Base-by-base conservation (phyloP, 1,284 basidiomycete species). In the Puccinia polysora region DNA sequence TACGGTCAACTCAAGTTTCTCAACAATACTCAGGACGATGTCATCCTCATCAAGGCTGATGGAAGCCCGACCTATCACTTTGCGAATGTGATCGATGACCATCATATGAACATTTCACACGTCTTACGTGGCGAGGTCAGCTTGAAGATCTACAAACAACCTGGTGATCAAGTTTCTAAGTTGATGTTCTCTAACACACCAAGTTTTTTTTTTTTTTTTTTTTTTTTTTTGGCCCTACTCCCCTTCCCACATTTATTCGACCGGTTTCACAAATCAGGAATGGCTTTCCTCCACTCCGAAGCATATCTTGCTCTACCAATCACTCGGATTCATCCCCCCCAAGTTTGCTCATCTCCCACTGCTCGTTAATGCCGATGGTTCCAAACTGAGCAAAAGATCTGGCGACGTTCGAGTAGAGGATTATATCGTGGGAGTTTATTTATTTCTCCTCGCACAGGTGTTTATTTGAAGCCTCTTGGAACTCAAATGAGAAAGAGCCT, bases 31-130 rank as follows among this genome's bases (percentile, higher is more conserved):
- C 74, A 87, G 10, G 96, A 94, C 36, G 95, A 99, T 79, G 92
- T 93, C 12, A 86, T 98, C 65, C 82, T 99, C 1, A 82, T 97
- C 75, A 98, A 98, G 81, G 88, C 89, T 0, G 94, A 98, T 79
- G 83, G 86, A 0, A 95, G 89, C 80, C 96, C 96, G 0, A 98
- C 96, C 0, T 98, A 98, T 78, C 96, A 98, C 76, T 85, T 99
- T 1, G 95, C 96, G 0, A 94, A 87, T 36, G 90, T 98, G 0
- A 90, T 96, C 0, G 96, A 99, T 75, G 96, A 98, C 80, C 86
- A 92, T 77, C 86, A 88, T 76, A 99, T 99, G 96, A 87, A 87
- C 0, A 92, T 99, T 53, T 91, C 91, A 0, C 95, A 98, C 80
- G 94, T 98, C 2, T 81, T 98, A 0, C 86, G 96, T 23, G 96